Base-by-base conservation (phyloP, 768 basidiomycete genomes). In the Trametes cingulata region DNA sequence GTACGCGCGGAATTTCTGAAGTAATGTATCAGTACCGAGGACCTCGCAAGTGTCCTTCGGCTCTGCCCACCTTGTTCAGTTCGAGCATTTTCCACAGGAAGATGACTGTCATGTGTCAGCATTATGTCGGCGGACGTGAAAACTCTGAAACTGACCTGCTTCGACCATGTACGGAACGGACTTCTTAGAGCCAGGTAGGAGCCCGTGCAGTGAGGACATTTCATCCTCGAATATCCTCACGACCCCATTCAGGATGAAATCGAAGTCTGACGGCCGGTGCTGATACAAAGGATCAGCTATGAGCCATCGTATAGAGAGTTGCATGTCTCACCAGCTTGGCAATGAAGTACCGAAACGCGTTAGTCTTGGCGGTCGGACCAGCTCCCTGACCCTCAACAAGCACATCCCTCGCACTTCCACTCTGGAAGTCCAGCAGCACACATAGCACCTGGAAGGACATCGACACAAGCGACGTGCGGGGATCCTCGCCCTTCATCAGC, bases 31-130 rank as follows among this genome's bases (percentile, higher is more conserved):
- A 33, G 27, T n/a, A 51, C 58, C 57, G 19, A 20, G 15, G 13
- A 58, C 8, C 8, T 41, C 6, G 46, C n/a, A n/a, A 37, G 9
- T 20, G 2, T 14, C 24, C 0, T 20, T 7, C 9, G 12, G n/a
- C 14, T 36, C 6, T 12, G 47, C 29, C 17, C 29, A 94, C 95
- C 80, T 93, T 97, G 77, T 98, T 98, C 22, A 93, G 73, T 63
- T 98, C 96, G 39, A 97, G 77, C 73, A 93, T 83, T 74, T 95
- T 91, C 95, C 95, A 98, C 50, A 96, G 81, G 56, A 93, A 77
- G 13, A 91, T 77, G 41, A 92, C 91, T 91, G 64, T 10, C 35
- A 33, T 27, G 3, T 6, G 40, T 19, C 59, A 58, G 25, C 24
- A 35, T 36, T 4, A 35, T 7, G 15, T n/a, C 14, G 19, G 42